Base-by-base conservation (phyloP, 2,329 filamentous ascomycete species). In the Mycocentrospora acerina region DNA sequence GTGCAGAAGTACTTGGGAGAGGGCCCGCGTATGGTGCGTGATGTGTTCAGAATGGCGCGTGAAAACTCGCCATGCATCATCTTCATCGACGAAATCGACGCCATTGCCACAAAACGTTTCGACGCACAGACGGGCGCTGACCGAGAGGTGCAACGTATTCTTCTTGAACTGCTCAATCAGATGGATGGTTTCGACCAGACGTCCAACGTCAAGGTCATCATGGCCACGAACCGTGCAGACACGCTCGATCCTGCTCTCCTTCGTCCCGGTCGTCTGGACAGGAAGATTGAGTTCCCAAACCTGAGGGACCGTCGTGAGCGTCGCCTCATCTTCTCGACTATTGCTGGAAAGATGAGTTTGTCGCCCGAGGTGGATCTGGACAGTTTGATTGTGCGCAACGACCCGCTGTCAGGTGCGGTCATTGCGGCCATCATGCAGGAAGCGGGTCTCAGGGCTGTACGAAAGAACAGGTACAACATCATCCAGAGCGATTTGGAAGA, bases 141-240 rank as follows among this genome's bases (percentile, higher is more conserved):
- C 66, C 83, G 93, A 73, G 93, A 98, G 72, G 93, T 98, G 12
- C 93, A 98, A 75, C 91, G 93, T 79, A 98, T 98, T 62, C 77
- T 98, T 43, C 84, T 98, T 44, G 93, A 98, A 70, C 76, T 98
- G 54, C 84, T 98, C 51, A 98, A 98, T 75, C 93, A 98, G 73
- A 98, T 98, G 93, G 93, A 98, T 68, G 93, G 93, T 52, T 98
- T 98, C 75, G 93, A 98, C 70, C 93, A 98, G 72, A 95, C 90
- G 0, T 88, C 89, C 68, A 98, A 98, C 71, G 93, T 98, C 72
- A 98, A 98, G 77, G 93, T 98, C 67, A 98, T 98, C 74, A 98
- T 98, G 93, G 93, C 93, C 54, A 98, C 93, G 55, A 98, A 98
- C 77, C 86, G 93, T 67, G 91, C 93, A 53, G 93, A 97, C 70